Evolutionary conservation across 2,329 filamentous ascomycete species (phyloP).

Genomic region (Sclerotinia trifoliorum): DNA sequence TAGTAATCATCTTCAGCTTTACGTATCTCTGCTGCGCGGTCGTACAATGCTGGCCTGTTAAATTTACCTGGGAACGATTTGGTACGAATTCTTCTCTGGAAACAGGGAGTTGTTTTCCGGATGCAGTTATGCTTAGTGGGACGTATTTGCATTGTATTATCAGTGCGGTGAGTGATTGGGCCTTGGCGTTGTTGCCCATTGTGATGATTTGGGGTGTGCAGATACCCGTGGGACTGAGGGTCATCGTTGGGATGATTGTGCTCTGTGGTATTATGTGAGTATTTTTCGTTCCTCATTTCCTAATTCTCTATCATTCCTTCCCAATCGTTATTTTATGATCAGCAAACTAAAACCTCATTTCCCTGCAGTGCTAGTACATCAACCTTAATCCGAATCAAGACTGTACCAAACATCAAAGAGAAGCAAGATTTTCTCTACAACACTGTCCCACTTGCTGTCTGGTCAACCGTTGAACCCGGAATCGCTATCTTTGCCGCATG

Average conservation of each 20-base stretch:
- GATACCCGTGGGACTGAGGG: not conserved
- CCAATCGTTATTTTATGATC: not conserved
- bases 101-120: not conserved
- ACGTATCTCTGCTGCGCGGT: not conserved
- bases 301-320: no score
- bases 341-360: not conserved
- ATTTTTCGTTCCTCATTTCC: not conserved
- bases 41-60: slow-evolving; percentile 5
- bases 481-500: slow-evolving; percentile 1
- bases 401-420: not conserved
- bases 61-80: not conserved
- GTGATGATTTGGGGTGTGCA: not conserved
- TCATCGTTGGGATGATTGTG: not conserved
- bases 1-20: not conserved
- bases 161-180: not conserved
- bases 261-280: slow-evolving; percentile 1
- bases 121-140: not conserved
- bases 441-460: not conserved
- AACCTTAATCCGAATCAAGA: not conserved
- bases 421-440: not conserved
- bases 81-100: not conserved
- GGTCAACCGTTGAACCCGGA: not conserved
- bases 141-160: not conserved
- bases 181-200: not conserved
- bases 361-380: not conserved